Percentiles rank a stretch among this genome's conserved stretches.
Evolutionary conservation across 108 stramenopile genomes (phyloP).

Genomic region (Nitzschia sp.): DNA sequence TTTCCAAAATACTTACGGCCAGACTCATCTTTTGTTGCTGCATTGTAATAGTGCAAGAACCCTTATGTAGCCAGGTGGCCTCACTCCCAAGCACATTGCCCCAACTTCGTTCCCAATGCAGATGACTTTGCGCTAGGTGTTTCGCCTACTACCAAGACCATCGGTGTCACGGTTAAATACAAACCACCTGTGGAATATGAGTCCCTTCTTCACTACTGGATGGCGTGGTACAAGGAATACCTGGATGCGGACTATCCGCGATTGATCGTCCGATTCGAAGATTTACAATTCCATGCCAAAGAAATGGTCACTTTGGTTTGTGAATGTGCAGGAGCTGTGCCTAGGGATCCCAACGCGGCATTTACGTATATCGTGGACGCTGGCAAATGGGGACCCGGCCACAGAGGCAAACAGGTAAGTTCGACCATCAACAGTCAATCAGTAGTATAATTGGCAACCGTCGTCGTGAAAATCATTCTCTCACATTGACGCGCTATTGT

Average conservation of each 20-base stretch:
- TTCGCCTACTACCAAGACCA: not conserved
- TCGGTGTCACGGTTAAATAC: conserved; percentile 42
- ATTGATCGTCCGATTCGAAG: conserved; percentile 85
- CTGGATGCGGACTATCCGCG: conserved; percentile 65
- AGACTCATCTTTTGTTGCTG: not conserved
- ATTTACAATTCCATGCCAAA: conserved; percentile 73
- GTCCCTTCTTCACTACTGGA: conserved; percentile 70
- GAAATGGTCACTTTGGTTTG: conserved; percentile 57
- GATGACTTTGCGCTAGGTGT: conserved; percentile 5
- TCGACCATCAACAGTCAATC: no score
- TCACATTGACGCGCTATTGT: no score
- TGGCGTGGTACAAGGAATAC: conserved; percentile 70
- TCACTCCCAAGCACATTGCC: conserved; percentile 47
- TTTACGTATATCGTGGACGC: conserved; percentile 69
- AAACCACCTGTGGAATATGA: conserved; percentile 20
- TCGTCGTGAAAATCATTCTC: no score
- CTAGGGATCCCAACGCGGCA: conserved; percentile 32
- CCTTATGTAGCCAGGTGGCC: conserved; percentile 66
- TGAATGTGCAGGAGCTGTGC: conserved; percentile 66
- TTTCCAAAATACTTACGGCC: not conserved
- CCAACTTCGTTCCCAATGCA: conserved; percentile 57
- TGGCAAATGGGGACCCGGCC: conserved; percentile 57
- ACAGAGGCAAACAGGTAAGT: conserved; percentile 49
- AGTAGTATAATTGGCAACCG: no score
- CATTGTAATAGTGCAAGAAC: conserved; percentile 36